phyloP scores from a whole-genome alignment of 169 alveolate species.

The Plasmodium sp. region DNA sequence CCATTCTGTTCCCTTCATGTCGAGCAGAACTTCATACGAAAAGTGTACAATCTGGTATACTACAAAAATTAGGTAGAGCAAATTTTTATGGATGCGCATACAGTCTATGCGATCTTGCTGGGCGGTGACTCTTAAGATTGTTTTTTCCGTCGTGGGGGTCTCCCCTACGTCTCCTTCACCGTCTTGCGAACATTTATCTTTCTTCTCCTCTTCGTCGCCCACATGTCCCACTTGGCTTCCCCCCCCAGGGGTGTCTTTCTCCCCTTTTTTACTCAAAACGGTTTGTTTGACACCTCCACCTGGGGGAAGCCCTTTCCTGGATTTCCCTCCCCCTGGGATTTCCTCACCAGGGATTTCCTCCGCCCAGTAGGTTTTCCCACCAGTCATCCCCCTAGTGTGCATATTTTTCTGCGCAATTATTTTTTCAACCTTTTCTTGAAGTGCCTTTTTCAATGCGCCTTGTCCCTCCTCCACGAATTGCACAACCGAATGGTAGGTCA shows the following conservation, averaged over 20 bases:
- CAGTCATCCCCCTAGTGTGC: background rate
- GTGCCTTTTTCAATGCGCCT: background rate
- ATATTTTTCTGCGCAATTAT: slow-evolving; percentile 14
- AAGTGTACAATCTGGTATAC: slow-evolving; percentile 35
- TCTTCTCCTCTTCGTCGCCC: background rate
- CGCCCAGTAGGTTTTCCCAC: background rate
- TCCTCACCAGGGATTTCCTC: background rate
- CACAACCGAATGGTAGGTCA: background rate
- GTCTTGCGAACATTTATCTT: background rate
- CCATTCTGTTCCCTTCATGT: slow-evolving; percentile 8
- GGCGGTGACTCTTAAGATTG: slow-evolving; percentile 6
- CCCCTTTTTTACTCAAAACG: background rate
- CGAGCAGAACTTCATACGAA: slow-evolving; percentile 17
- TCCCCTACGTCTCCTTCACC: background rate
- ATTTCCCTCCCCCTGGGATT: background rate
- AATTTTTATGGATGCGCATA: slow-evolving; percentile 46
- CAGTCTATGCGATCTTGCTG: slow-evolving; percentile 15
- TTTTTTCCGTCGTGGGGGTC: background rate
- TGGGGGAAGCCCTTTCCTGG: background rate
- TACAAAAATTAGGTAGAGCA: slow-evolving; percentile 19
- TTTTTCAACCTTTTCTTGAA: slow-evolving; percentile 8
- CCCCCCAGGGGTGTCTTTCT: background rate
- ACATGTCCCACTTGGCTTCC: background rate
- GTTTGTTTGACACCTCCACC: background rate
- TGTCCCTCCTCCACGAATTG: slow-evolving; percentile 29